Evolutionary conservation across 2,329 filamentous ascomycete genomes (phyloP).

Genomic region (Chaetothyriales sp.): DNA sequence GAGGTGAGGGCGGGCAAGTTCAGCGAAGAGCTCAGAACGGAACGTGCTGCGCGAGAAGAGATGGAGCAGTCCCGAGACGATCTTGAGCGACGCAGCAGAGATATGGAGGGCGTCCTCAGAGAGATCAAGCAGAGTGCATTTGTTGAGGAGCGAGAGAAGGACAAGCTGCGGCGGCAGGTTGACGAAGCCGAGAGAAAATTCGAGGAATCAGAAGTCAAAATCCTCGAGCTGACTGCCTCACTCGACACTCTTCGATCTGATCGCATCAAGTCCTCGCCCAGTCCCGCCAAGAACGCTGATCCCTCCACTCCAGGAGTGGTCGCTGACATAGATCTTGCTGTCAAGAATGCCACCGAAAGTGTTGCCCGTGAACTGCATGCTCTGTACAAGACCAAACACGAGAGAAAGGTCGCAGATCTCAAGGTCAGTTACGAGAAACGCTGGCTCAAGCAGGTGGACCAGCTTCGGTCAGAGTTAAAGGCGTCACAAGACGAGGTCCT

Average conservation of each 20-base stretch:
- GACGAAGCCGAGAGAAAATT: constrained; percentile 57
- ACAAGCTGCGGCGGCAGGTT: constrained; percentile 60
- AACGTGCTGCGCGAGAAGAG: constrained; percentile 55
- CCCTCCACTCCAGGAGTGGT: constrained; percentile 17
- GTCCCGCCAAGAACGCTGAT: constrained; percentile 22
- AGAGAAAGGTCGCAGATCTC: constrained; percentile 83
- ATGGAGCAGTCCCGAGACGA: constrained; percentile 61
- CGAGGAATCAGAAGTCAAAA: constrained; percentile 32
- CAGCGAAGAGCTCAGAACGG: constrained; percentile 69
- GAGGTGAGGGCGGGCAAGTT: constrained; percentile 83
- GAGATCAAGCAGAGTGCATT: constrained; percentile 73
- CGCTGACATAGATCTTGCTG: constrained; percentile 46
- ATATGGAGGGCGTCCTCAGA: constrained; percentile 70
- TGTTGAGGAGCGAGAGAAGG: constrained; percentile 62
- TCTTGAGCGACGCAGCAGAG: constrained; percentile 73
- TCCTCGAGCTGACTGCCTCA: constrained; percentile 35
- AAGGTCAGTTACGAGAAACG: constrained; percentile 70
- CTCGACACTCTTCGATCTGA: constrained; percentile 29
- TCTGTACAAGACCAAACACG: constrained; percentile 93
- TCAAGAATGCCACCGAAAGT: constrained; percentile 75
- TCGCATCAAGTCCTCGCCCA: constrained; percentile 19
- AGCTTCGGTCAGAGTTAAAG: constrained; percentile 59
- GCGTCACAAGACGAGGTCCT: constrained; percentile 63
- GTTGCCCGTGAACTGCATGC: constrained; percentile 87
- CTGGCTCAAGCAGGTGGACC: constrained; percentile 75